These are phyloP conservation scores for Litchi chinensis DNA, from an alignment of 345 rosid species.

Conservation along the genomic window DNA sequence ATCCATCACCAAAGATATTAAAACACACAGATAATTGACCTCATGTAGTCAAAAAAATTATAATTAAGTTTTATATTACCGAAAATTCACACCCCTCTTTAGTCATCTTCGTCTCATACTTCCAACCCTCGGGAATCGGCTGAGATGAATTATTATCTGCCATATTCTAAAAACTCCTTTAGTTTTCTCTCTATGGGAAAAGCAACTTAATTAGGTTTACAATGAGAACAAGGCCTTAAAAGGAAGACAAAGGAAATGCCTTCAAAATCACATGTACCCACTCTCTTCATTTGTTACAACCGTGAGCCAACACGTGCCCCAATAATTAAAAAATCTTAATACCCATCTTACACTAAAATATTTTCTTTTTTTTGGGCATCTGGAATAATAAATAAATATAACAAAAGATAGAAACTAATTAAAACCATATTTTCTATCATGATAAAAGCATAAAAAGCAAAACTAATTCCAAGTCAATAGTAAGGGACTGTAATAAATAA, in stretches of 20 bases:
- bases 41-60: conserved; percentile 1
- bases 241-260: conserved; percentile 10
- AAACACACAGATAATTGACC: conserved; percentile 12
- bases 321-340: background rate
- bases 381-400: background rate
- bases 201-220: conserved; percentile 18
- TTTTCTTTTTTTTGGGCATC: background rate
- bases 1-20: conserved; percentile 8
- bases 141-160: conserved; percentile 7
- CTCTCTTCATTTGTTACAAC: conserved; percentile 14
- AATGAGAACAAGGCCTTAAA: conserved; percentile 17
- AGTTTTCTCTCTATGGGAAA: background rate
- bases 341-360: background rate
- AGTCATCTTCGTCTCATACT: background rate
- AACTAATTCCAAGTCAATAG: background rate
- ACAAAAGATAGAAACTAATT: background rate
- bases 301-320: conserved; percentile 10
- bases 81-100: conserved; percentile 18
- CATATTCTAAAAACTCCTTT: conserved; percentile 16
- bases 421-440: background rate
- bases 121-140: conserved; percentile 27
- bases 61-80: conserved; percentile 17
- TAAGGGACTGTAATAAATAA: background rate
- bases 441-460: background rate
- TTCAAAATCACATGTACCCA: conserved; percentile 20